Base-by-base conservation (phyloP, 2,329 filamentous ascomycete genomes). In the Colletotrichum kahawae region DNA sequence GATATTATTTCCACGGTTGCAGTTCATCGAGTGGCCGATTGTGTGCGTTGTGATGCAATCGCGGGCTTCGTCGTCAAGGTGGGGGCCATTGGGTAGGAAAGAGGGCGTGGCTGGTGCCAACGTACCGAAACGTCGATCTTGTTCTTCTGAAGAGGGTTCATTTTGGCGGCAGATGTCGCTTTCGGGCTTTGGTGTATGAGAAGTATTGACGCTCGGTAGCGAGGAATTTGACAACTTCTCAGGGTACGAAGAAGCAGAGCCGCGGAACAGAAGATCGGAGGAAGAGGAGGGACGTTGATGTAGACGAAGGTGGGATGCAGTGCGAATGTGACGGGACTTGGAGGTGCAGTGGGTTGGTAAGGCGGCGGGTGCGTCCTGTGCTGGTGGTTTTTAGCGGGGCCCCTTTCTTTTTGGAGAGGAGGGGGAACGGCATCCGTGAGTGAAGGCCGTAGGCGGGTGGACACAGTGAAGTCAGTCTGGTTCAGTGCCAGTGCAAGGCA, bases 131-230 rank as follows among this genome's bases (percentile, higher is more conserved):
- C 91, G 87, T 99, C 97, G 82, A 98, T 91, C 90, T 99, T 98
- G 91, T 98, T 98, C 91, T 98, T 96, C 90, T 98, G 95, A 85
- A 96, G 95, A 80, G 96, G 96, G 85, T 98, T 98, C 95, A 98
- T 97, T 78, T 80, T 89, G 85, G 59, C 38, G 43, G 56, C 14
- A 27, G 31, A 29, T 16, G 16, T 63, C 36, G 54, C 59, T 33
- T 38, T 64, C 31, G 57, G 27, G 21, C 16, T 51, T 21, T 69
- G 33, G 31, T 43, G 5, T 21, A 16, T 57, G 16, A n/a, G 12
- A 12, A 7, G 24, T 13, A 12, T 31, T n/a, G 29, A 27, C 12
- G 34, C 27, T 67, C 43, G 18, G 13, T 64, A 48, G 8, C 27
- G 29, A 21, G 38, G 12, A 4, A 29, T 43, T 43, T 33, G n/a